Percentiles rank a stretch among this genome's conserved stretches.
Evolutionary conservation across 305 asterid species (phyloP).

Genomic region (Rubia balearica): DNA sequence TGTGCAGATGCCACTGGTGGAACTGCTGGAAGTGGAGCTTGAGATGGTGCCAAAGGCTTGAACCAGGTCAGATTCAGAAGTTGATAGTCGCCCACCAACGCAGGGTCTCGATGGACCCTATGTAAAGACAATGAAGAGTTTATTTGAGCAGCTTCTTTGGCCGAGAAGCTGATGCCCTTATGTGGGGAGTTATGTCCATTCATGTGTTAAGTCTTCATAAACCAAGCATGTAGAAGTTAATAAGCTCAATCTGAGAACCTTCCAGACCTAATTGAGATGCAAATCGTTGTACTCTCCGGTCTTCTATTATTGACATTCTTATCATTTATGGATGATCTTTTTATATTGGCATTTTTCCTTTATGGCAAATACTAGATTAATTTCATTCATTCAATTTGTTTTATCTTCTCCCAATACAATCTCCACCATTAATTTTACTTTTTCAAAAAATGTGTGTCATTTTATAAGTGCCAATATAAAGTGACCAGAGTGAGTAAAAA

Average conservation of each 20-base stretch:
- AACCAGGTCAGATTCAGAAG: constrained; percentile 85
- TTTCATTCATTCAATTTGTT: no score
- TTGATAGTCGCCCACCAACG: constrained; percentile 71
- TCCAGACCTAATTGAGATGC: constrained; percentile 61
- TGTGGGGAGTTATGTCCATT: constrained; percentile 87
- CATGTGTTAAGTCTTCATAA: constrained; percentile 83
- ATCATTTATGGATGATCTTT: no score
- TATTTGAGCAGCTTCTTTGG: constrained; percentile 57
- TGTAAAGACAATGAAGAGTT: constrained; percentile 58
- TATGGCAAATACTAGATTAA: no score
- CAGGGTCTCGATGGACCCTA: constrained; percentile 61
- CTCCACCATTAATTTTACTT: no score
- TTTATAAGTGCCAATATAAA: no score
- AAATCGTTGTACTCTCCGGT: no score
- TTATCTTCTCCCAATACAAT: no score
- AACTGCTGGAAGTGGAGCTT: constrained; percentile 59
- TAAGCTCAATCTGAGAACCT: constrained; percentile 88
- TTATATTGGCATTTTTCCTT: no score
- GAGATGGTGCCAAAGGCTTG: constrained; percentile 50
- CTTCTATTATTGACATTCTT: no score
- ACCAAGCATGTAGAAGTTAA: constrained; percentile 74
- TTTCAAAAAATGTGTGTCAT: no score
- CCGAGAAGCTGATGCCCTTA: constrained; percentile 62
- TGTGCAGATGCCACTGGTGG: constrained; percentile 52
- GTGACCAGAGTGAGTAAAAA: constrained; percentile 29